Base-by-base conservation (phyloP, 2,329 filamentous ascomycete genomes). In the Colletotrichum tabaci region DNA sequence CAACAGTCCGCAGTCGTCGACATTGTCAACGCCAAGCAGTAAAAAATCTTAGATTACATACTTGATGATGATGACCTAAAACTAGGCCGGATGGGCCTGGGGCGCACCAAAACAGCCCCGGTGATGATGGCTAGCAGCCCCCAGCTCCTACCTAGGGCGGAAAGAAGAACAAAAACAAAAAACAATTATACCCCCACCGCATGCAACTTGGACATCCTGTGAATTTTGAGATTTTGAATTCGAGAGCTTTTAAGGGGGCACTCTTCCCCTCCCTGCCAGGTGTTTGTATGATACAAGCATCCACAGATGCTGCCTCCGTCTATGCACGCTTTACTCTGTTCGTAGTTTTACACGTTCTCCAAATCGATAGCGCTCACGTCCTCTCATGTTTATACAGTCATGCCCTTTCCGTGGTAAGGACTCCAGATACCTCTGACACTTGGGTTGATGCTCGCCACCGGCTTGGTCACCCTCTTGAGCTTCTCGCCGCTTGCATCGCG, bases 401-500 rank as follows among this genome's bases (percentile, higher is more conserved):
- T 84, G 38, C 87, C 88, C 67, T 85, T 85, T 74, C 90, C 89
- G 80, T 93, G 91, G 80, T 91, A 93, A 58, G 91, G 91, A 81
- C 89, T 91, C 91, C 91, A 93, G 73, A 93, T 84, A 75, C 91
- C 91, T 85, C 91, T 88, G 63, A 93, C 90, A 83, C 90, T 91
- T 74, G 88, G 84, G 79, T 88, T 91, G 79, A 88, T 87, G 81
- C 90, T 92, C 74, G 84, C 86, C 61, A 93, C 89, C 12, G 91
- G 88, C 83, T 92, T 92, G 80, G 85, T 90, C 71, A 87, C 85
- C 76, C 82, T 86, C 84, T 85, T 89, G 78, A 93, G 82, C 87
- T 93, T 94, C 82, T 94, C 92, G 71, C 94, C 94, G 76, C 88
- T 95, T 26, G 92, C 90, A 80, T 94, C 90, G 71, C 93, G 87